Evolutionary conservation across 192 early-diverging fungal species (phyloP), one percentile per base, ranked within the genome.

Genomic region (Gamsiella multidivaricata): DNA sequence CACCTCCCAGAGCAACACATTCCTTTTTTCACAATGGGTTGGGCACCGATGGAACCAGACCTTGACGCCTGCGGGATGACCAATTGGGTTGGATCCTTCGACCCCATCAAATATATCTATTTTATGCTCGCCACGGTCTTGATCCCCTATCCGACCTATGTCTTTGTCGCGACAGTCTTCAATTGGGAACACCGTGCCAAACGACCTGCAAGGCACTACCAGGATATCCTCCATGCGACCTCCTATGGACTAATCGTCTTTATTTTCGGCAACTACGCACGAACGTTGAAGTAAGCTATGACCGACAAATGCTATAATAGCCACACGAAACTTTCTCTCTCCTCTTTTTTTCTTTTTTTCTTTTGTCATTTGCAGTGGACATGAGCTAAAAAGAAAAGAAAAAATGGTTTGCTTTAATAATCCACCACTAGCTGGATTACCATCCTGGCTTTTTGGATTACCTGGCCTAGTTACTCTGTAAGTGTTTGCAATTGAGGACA

Each of bases 211-310:
- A 84, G 90, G 33, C 89, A 91, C 58, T 92, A 86, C 65, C 88
- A 88, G 60, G 91, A 94, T 67, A 22, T 88, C 2, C 76, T 90
- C 12, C 65, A 81, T 18, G 85, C 84, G 0, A 71, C 90, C 12
- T 73, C 86, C 3, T 94, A 92, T 75, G 76, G 86, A 10, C 82
- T 86, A 36, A 79, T 94, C 22, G 71, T 94, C 5, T 94, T 94
- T 69, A 88, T 90, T 33, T 85, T 94, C 82, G 92, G 92, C 43
- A 91, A 90, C 76, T 93, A 93, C 69, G 79, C 91, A 18, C 80
- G 83, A 45, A 89, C 89, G 18, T 84, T 92, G 45, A 80, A 81
- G 79, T 89, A 88, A 79, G 79, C 9, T 1, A 18, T 85, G 80
- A 65, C 79, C 34, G 12, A 11, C n/a, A 29, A n/a, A n/a, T n/a